Conservation (phyloP, 225 moss, liverwort and hornwort genomes). For the Asterella californica region DNA sequence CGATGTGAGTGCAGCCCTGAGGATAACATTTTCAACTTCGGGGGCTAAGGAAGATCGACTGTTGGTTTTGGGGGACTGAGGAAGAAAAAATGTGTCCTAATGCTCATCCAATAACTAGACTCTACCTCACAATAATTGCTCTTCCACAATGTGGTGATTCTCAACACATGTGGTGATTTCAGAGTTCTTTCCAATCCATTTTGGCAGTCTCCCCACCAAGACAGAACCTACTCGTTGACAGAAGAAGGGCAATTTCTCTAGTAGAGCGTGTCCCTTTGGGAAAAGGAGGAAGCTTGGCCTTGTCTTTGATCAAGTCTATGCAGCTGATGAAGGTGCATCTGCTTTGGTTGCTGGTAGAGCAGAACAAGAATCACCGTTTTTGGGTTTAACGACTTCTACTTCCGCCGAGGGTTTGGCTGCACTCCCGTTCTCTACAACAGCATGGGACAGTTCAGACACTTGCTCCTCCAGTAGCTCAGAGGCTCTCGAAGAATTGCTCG, state of each 20-base stretch:
- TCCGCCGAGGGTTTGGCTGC: neutral
- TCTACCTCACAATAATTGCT: no score
- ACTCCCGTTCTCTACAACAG: neutral
- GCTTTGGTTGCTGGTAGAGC: slow-evolving; percentile 18
- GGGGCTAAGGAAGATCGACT: no score
- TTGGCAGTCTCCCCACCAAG: slow-evolving; percentile 20
- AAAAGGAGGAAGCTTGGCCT: slow-evolving; percentile 12
- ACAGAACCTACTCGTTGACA: slow-evolving; percentile 9
- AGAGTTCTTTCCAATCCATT: no score
- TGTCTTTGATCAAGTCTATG: slow-evolving; percentile 39
- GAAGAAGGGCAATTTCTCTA: slow-evolving; percentile 18
- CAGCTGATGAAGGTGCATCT: slow-evolving; percentile 35
- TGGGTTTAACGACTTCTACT: neutral
- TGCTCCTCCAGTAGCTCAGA: slow-evolving; percentile 18
- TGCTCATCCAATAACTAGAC: no score
- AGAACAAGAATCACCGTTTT: neutral
- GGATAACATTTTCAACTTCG: no score
- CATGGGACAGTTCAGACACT: neutral
- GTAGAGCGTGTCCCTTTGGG: slow-evolving; percentile 6
- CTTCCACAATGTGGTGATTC: no score
- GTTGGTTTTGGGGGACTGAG: no score
- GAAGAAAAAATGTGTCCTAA: no score
- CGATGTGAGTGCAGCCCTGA: no score
- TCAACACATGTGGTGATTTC: no score
- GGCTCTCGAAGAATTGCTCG: slow-evolving; percentile 33